A percentile compares a stretch with the other conserved stretches of the same genome.
These are phyloP conservation scores for Sporothrix inflata DNA, from an alignment of 2,329 filamentous ascomycete species.

Conservation along the genomic window DNA sequence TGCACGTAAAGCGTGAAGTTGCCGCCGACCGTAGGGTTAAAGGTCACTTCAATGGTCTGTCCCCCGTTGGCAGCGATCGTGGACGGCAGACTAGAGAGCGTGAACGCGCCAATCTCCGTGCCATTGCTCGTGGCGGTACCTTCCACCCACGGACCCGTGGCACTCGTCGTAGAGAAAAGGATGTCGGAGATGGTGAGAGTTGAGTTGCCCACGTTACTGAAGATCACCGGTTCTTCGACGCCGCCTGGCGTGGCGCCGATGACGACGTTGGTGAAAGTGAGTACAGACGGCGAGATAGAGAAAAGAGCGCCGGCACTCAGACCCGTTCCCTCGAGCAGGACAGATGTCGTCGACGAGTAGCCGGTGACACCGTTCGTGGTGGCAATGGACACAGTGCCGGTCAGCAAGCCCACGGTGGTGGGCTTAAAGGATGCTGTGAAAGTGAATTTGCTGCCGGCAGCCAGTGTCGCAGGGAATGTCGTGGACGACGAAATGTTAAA, in stretches of 20 bases:
- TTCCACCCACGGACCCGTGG: slow-evolving; percentile 50
- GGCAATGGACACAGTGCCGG: slow-evolving; percentile 51
- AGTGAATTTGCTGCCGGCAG: slow-evolving; percentile 46
- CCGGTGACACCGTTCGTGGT: slow-evolving; percentile 52
- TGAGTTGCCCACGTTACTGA: slow-evolving; percentile 55
- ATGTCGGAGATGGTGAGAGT: slow-evolving; percentile 50
- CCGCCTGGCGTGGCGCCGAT: slow-evolving; percentile 46
- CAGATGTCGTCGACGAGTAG: slow-evolving; percentile 51
- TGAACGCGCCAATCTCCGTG: slow-evolving; percentile 52
- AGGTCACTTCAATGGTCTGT: slow-evolving; percentile 50
- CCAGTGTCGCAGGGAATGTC: slow-evolving; percentile 41
- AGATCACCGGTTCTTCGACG: slow-evolving; percentile 48
- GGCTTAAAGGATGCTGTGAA: slow-evolving; percentile 53
- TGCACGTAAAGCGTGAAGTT: slow-evolving; percentile 55
- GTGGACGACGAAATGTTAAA: slow-evolving; percentile 43
- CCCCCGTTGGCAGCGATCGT: slow-evolving; percentile 47
- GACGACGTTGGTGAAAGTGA: slow-evolving; percentile 56
- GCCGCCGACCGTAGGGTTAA: slow-evolving; percentile 51
- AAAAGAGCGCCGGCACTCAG: slow-evolving; percentile 52
- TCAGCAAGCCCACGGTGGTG: slow-evolving; percentile 50
- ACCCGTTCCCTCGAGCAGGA: slow-evolving; percentile 54
- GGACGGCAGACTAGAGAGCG: slow-evolving; percentile 50
- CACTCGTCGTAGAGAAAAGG: slow-evolving; percentile 48
- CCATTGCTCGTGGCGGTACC: slow-evolving; percentile 40
- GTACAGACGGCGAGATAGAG: slow-evolving; percentile 49